Conservation (phyloP, 495 filamentous ascomycete genomes). For the Talaromyces nanjingensis region DNA sequence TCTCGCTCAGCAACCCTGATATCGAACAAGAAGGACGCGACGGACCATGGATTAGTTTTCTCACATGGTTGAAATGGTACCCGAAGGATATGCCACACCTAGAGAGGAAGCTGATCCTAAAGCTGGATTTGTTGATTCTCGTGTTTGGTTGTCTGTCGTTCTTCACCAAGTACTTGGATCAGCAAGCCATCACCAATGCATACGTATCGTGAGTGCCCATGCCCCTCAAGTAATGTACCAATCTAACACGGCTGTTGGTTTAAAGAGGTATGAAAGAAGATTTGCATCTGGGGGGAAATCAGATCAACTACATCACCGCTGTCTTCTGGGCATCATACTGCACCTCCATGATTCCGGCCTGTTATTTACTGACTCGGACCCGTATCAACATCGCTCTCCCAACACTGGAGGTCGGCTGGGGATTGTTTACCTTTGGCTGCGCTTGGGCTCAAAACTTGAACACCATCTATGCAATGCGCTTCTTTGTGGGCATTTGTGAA, state of each 20-base stretch:
- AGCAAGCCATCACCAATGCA: constrained; percentile 27
- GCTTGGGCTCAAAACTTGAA: constrained; percentile 14
- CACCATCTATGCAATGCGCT: constrained; percentile 15
- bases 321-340: constrained; percentile 31
- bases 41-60: constrained; percentile 18
- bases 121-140: constrained; percentile 13
- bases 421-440: constrained; percentile 15
- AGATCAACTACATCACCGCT: constrained; percentile 27
- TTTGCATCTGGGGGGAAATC: constrained; percentile 9
- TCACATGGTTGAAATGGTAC: constrained; percentile 23
- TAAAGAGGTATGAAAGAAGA: constrained; percentile 16
- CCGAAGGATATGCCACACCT: constrained; percentile 19
- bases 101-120: constrained; percentile 21
- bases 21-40: not conserved
- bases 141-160: constrained; percentile 20
- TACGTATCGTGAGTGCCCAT: constrained; percentile 23
- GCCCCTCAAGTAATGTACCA: not conserved
- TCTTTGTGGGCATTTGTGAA: constrained; percentile 16
- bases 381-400: constrained; percentile 16
- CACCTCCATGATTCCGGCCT: constrained; percentile 17
- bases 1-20: not conserved
- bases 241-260: not conserved
- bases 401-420: constrained; percentile 14
- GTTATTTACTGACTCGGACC: constrained; percentile 15
- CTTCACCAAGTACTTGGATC: constrained; percentile 31